Conservation (phyloP, 75 land plant species). For the Pseudotsuga menziesii region DNA sequence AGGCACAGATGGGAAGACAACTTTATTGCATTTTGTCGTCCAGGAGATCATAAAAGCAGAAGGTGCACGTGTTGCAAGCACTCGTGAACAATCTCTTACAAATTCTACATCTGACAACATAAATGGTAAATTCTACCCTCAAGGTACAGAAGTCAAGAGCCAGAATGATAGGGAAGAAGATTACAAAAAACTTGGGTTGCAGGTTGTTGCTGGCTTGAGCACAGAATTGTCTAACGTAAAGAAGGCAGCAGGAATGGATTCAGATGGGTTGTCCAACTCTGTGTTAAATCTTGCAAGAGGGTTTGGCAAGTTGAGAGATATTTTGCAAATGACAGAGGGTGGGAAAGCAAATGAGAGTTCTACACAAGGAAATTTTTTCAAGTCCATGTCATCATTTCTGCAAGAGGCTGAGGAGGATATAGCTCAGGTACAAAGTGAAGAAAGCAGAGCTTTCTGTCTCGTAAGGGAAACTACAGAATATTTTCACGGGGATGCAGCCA, state of each 20-base stretch:
- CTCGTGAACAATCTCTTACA: conserved; percentile 11
- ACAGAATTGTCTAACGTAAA: conserved; percentile 68
- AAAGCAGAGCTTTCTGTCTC: conserved; percentile 27
- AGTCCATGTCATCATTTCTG: conserved; percentile 44
- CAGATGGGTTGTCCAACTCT: conserved; percentile 54
- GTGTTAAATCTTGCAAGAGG: conserved; percentile 75
- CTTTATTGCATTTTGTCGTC: conserved; percentile 81
- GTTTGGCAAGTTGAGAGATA: conserved; percentile 35
- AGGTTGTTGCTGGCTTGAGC: conserved; percentile 63
- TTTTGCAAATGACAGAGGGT: conserved; percentile 21
- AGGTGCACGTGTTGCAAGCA: conserved; percentile 34
- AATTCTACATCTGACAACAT: neutral
- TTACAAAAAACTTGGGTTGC: conserved; percentile 63
- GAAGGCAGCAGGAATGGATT: conserved; percentile 77
- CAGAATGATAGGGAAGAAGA: conserved; percentile 17
- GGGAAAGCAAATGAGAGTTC: conserved; percentile 13
- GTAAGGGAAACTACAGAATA: conserved; percentile 69
- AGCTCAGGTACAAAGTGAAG: conserved; percentile 26
- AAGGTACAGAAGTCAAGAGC: neutral
- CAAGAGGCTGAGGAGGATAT: conserved; percentile 43
- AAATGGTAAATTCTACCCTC: neutral
- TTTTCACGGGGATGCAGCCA: conserved; percentile 65
- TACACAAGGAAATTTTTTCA: conserved; percentile 40
- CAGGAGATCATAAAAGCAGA: conserved; percentile 73
- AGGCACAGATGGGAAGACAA: conserved; percentile 82